phyloP scores from a whole-genome alignment of 2,329 filamentous ascomycete species.

The Trichoderma arundinaceum region DNA sequence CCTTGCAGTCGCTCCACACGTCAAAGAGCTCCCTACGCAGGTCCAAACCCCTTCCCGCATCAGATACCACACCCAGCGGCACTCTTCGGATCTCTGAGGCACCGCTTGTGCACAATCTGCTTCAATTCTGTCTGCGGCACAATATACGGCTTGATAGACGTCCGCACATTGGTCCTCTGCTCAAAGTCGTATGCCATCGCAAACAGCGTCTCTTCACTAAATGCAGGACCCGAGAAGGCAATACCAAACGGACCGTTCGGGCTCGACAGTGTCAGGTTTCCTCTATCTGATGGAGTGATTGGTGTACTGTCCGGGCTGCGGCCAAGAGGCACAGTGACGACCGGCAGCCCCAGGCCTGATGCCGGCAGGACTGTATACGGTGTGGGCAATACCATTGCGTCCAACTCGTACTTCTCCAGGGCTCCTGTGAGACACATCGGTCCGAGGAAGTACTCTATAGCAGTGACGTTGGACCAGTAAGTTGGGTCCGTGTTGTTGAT shows the following conservation, averaged over 20 bases:
- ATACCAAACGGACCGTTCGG: slow-evolving; percentile 67
- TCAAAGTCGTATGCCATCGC: slow-evolving; percentile 73
- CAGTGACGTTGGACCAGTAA: slow-evolving; percentile 20
- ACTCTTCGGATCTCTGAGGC: neutral
- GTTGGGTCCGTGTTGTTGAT: slow-evolving; percentile 4
- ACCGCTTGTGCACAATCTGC: slow-evolving; percentile 34
- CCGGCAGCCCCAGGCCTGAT: neutral
- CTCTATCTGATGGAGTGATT: slow-evolving; percentile 52
- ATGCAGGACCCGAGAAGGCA: slow-evolving; percentile 65
- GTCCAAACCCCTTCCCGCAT: neutral
- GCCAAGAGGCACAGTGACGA: slow-evolving; percentile 9
- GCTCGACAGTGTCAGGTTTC: slow-evolving; percentile 57
- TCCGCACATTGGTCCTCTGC: slow-evolving; percentile 54
- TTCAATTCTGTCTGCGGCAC: slow-evolving; percentile 42
- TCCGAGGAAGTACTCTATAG: neutral
- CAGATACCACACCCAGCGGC: neutral
- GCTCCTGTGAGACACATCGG: slow-evolving; percentile 1
- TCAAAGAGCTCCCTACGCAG: neutral
- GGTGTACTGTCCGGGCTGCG: neutral
- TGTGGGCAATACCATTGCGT: slow-evolving; percentile 7
- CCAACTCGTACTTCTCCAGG: neutral
- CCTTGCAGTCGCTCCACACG: neutral
- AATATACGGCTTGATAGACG: slow-evolving; percentile 40
- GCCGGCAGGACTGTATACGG: neutral
- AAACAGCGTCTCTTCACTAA: slow-evolving; percentile 66